Base-by-base conservation (phyloP, 192 early-diverging fungal genomes). In the Umbelopsis sp. region DNA sequence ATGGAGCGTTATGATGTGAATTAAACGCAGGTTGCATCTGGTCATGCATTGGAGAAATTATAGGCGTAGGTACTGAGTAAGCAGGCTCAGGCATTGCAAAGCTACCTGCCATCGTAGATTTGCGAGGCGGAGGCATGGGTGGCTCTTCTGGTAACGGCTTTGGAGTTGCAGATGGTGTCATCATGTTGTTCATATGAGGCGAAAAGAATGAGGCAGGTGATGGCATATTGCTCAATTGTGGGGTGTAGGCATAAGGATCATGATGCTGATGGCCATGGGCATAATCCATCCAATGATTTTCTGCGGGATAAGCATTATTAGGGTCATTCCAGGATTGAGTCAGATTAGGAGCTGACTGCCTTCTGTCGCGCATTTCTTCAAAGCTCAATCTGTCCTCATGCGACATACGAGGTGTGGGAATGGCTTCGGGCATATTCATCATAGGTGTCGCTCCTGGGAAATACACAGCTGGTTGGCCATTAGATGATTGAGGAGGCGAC, bases 131-230 rank as follows among this genome's bases (percentile, higher is more conserved):
- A 16, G 55, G 55, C 55, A 61, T 61, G 33, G 55, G 55, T 27
- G 55, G 55, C 18, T 61, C 55, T 25, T 61, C 55, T 61, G 55
- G 55, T 35, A 61, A 61, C n/a, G 55, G 55, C 25, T 61, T 61
- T 10, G 55, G 55, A 33, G 55, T 61, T 12, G 55, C 55, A 37
- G 55, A 61, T n/a, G 55, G 55, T 35, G 55, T 61, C 27, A 61
- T 61, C 55, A 61, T 61, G 13, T 35, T 25, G 13, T 30, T 18
- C 27, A 61, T 16, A 35, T 61, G 27, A 35, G 25, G 25, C 18
- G 55, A 61, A 15, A 35, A 35, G 18, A 61, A 61, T 15, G 55
- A 0, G 2, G 55, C 55, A 61, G 55, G 55, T 61, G 55, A 61
- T 35, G 30, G 30, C 55, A 61, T 61, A 61, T 30, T 61, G 16